These are phyloP conservation scores for Avena sativa DNA, from an alignment of 176 grass and related monocot species.

Conservation along the genomic window DNA sequence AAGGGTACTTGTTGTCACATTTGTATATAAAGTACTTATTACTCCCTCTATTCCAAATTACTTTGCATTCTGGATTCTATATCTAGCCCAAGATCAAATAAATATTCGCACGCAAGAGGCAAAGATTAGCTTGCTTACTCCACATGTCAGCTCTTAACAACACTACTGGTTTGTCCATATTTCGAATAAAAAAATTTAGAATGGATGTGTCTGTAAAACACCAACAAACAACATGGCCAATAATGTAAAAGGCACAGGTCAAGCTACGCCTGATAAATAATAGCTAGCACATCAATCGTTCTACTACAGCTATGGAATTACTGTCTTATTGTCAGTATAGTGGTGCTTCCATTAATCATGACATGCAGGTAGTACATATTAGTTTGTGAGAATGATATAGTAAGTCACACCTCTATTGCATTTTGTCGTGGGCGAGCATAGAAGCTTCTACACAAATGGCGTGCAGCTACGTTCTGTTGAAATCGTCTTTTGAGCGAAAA, in stretches of 20 bases:
- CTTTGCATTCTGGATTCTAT: too few relatives aligned
- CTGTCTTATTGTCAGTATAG: background rate
- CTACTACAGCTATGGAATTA: background rate
- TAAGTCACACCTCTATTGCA: slow-evolving; percentile 73
- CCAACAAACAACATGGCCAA: background rate
- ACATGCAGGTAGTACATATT: background rate
- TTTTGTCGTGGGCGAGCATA: slow-evolving; percentile 83
- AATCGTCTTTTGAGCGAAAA: slow-evolving; percentile 87
- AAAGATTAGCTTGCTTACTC: too few relatives aligned
- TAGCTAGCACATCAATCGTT: background rate
- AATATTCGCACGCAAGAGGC: too few relatives aligned
- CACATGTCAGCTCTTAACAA: background rate
- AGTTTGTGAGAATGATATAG: background rate
- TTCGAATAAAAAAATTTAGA: background rate
- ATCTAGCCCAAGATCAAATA: too few relatives aligned
- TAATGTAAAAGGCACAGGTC: background rate
- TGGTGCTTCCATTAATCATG: background rate
- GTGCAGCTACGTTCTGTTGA: slow-evolving; percentile 85
- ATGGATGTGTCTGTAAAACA: too few relatives aligned
- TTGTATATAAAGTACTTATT: too few relatives aligned
- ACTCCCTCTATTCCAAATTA: too few relatives aligned
- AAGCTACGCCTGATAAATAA: background rate
- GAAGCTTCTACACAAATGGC: slow-evolving; percentile 93
- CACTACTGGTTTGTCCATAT: background rate
- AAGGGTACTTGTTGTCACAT: too few relatives aligned